Conservation (phyloP, 106 monocot genomes). For the Dioscorea dumetorum region DNA sequence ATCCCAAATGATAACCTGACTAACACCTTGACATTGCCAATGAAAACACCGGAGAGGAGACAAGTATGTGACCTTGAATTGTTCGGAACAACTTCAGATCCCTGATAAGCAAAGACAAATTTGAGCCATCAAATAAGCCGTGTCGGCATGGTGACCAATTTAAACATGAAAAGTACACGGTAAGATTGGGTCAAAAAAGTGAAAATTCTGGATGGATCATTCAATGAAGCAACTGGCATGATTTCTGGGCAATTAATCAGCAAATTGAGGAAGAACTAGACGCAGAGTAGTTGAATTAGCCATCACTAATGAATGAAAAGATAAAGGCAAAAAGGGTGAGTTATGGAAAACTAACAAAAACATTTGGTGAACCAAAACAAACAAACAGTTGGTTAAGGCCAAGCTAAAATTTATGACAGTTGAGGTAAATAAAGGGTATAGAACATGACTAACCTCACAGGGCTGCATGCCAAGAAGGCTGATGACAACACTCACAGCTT, state of each 20-base stretch:
- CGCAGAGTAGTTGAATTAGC: not conserved
- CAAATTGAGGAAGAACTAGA: not conserved
- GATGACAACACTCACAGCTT: slow-evolving; percentile 85
- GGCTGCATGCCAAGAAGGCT: slow-evolving; percentile 93
- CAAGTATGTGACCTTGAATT: slow-evolving; percentile 92
- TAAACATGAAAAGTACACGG: too few relatives aligned
- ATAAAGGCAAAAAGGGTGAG: too few relatives aligned
- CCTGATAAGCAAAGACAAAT: slow-evolving; percentile 23
- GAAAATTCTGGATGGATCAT: too few relatives aligned
- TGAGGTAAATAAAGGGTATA: too few relatives aligned
- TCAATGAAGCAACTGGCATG: not conserved
- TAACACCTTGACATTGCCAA: slow-evolving; percentile 76
- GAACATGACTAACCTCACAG: slow-evolving; percentile 62
- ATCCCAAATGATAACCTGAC: slow-evolving; percentile 83
- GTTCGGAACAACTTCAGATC: slow-evolving; percentile 79
- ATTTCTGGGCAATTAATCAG: not conserved
- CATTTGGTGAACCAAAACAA: too few relatives aligned
- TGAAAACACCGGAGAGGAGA: slow-evolving; percentile 74
- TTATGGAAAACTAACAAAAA: too few relatives aligned
- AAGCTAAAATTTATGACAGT: too few relatives aligned
- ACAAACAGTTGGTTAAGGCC: too few relatives aligned
- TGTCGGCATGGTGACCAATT: too few relatives aligned
- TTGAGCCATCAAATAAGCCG: not conserved
- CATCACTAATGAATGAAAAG: too few relatives aligned
- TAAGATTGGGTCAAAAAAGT: too few relatives aligned